Base-by-base conservation (phyloP, 2,329 filamentous ascomycete genomes). In the Diplodia corticola region DNA sequence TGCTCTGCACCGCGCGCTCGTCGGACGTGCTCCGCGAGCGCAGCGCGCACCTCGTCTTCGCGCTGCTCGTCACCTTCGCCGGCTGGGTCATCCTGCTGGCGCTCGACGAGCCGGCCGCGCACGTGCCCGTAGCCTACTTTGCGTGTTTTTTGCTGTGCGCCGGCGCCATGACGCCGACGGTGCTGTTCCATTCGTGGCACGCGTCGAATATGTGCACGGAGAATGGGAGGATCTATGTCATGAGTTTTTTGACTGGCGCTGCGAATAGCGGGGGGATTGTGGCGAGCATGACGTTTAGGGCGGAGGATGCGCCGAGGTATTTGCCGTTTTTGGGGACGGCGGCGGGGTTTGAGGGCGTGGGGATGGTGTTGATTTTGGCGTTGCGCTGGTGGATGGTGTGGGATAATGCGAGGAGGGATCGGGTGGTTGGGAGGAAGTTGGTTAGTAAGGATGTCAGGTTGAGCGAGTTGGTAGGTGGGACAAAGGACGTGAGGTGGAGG, bases 181-280 rank as follows among this genome's bases (percentile, higher is more conserved):
- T 54, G 9, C 24, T 67, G 10, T 63, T 67, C 33, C 66, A 67
- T 35, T 51, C 60, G 5, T 67, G 66, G 66, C 66, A 67, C 33
- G 53, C 50, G 1, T 51, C 50, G 10, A 67, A 64, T 46, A 59
- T 50, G 51, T 33, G 22, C 5, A 63, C 59, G 2, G 66, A 67
- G 60, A 67, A 64, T n/a, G 59, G 59, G n/a, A 17, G 66, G 6
- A 59, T 63, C 24, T 53, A 64, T 20, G 60, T 67, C 4, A 26
- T 63, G 51, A 63, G 66, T 12, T 63, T 65, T n/a, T 6, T 67
- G 44, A 63, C 53, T 6, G 66, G 60, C 17, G 59, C 60, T 2
- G 59, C 66, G 0, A 64, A 63, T 10, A n/a, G 51, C 12, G 66
- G 66, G 4, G 59, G 60, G 2, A 59, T 67, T 33, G 24, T 67